These are phyloP conservation scores for Auricularia auricula-judae DNA, from an alignment of 768 basidiomycete species.

Conservation along the genomic window DNA sequence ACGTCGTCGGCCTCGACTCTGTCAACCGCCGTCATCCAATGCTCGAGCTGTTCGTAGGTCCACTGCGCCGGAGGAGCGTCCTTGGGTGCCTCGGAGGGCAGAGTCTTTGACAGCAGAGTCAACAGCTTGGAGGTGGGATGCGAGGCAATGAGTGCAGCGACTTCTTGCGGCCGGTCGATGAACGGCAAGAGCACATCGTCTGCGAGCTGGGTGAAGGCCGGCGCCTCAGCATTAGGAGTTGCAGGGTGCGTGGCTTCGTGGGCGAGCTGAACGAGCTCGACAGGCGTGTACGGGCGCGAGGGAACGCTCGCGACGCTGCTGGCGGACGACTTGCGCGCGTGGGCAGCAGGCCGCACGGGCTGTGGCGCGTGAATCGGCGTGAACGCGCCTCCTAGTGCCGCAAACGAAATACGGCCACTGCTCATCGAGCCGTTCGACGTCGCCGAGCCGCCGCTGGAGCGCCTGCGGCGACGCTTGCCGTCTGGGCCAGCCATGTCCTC, in stretches of 20 bases:
- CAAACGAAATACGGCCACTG: neutral
- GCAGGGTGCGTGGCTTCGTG: conserved; percentile 41
- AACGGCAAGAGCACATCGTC: conserved; percentile 77
- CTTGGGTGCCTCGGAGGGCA: conserved; percentile 24
- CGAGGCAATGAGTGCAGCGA: conserved; percentile 50
- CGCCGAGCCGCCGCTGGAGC: conserved; percentile 4
- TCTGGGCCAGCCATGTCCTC: conserved; percentile 5
- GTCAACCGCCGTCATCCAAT: conserved; percentile 55
- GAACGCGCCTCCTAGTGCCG: neutral
- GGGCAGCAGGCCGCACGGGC: conserved; percentile 14
- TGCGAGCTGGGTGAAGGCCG: conserved; percentile 64
- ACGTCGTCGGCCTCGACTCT: conserved; percentile 56
- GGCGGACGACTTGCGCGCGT: conserved; percentile 11
- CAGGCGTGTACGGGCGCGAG: conserved; percentile 37
- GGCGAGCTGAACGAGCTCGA: conserved; percentile 67
- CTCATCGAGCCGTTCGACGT: conserved; percentile 20
- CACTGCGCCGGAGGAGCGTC: conserved; percentile 51
- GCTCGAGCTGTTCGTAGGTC: conserved; percentile 58
- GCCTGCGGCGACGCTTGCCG: conserved; percentile 2
- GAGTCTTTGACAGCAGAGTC: conserved; percentile 61
- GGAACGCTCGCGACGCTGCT: conserved; percentile 18
- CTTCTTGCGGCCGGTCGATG: conserved; percentile 71
- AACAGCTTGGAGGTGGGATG: conserved; percentile 63
- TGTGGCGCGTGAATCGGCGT: conserved; percentile 21
- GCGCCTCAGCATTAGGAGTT: conserved; percentile 12